phyloP scores from a whole-genome alignment of 1,284 basidiomycete genomes.

The Ustilago cynodontis region DNA sequence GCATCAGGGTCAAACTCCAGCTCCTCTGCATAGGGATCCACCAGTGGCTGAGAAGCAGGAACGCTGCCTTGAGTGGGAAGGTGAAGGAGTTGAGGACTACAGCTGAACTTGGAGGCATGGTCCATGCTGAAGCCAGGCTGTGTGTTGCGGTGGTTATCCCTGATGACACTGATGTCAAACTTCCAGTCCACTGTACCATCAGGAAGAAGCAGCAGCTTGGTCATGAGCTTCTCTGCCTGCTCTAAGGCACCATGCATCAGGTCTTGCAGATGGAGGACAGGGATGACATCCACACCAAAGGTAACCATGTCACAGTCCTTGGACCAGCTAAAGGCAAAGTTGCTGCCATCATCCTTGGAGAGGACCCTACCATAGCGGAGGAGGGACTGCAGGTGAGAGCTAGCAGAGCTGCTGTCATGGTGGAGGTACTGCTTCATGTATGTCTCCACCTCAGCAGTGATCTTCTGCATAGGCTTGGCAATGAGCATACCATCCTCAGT shows the following conservation, averaged over 20 bases:
- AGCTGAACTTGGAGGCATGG: neutral
- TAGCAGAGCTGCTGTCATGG: neutral
- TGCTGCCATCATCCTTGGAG: slow-evolving; percentile 5
- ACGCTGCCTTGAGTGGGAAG: neutral
- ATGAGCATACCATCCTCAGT: neutral
- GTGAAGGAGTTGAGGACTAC: neutral
- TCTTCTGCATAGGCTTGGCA: neutral
- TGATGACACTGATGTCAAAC: neutral
- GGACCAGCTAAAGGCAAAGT: neutral
- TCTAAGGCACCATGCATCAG: neutral
- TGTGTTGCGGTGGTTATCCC: neutral
- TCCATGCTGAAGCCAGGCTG: slow-evolving; percentile 4
- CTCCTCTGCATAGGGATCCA: neutral
- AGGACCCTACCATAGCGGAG: neutral
- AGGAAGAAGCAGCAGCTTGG: neutral
- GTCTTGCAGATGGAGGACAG: neutral
- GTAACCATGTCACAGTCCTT: neutral
- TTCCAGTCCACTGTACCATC: neutral
- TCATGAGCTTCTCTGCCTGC: neutral
- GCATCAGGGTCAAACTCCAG: neutral
- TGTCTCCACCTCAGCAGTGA: neutral
- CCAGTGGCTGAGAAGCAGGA: neutral
- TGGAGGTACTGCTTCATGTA: neutral
- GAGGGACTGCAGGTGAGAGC: slow-evolving; percentile 2
- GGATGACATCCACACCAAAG: neutral